A percentile compares a stretch with the other conserved stretches of the same genome.
phyloP scores from a whole-genome alignment of 805 yeast species.

The Suhomyces kilbournensis region DNA sequence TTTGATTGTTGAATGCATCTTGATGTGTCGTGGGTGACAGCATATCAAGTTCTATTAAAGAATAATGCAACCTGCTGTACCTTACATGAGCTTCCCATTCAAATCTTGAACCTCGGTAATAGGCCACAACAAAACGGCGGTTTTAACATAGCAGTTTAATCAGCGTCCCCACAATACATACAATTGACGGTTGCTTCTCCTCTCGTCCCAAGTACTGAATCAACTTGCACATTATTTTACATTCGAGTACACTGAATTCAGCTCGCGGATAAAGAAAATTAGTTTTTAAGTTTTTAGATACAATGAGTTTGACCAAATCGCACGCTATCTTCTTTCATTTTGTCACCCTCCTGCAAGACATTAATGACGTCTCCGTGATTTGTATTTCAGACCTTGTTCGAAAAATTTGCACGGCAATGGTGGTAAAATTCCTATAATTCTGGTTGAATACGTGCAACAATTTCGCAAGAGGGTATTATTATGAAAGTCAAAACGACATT shows the following conservation, averaged over 20 bases:
- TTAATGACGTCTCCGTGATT: no score
- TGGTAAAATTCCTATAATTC: no score
- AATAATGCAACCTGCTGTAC: neutral
- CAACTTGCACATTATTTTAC: neutral
- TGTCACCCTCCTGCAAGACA: no score
- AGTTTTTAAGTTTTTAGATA: neutral
- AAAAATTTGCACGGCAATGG: no score
- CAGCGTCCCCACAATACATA: neutral
- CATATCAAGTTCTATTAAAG: no score
- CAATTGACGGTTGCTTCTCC: neutral
- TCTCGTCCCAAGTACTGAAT: neutral
- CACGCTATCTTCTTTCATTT: no score
- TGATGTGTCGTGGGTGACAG: neutral
- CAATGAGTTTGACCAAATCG: no score
- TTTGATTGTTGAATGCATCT: neutral
- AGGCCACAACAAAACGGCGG: neutral
- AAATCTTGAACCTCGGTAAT: neutral
- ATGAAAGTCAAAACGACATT: no score
- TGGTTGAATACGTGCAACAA: no score
- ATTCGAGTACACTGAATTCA: neutral
- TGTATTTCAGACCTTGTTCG: no score
- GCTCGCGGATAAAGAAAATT: neutral
- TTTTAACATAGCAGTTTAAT: neutral
- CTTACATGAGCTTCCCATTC: neutral
- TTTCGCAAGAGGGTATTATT: no score